Evolutionary conservation across 2,329 filamentous ascomycete species (phyloP), one percentile per base, ranked within the genome.

Genomic region (Blumeriella jaapii): DNA sequence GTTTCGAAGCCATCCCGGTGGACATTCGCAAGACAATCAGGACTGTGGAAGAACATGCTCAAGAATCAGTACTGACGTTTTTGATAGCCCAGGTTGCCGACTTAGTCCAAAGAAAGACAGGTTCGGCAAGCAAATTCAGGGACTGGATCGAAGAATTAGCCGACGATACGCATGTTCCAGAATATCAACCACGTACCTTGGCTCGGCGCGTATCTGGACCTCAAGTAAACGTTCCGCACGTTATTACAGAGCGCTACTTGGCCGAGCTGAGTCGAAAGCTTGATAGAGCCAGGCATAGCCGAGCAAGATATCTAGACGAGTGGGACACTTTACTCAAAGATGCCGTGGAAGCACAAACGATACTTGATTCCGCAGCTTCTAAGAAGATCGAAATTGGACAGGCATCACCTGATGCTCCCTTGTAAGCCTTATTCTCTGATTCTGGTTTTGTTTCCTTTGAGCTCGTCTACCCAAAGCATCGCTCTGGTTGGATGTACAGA

Each of bases 131-230:
- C 36, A 71, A 81, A 26, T 91, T 87, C 52, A 74, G 78, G 47
- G 87, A 94, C 48, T 98, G 91, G 91, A 93, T 98, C 46, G 89
- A 96, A 47, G 91, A 98, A 54, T 64, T 98, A 19, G 78, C 75
- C 2, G 89, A 96, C 45, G 73, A 79, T 44, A 76, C 77, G 28
- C 78, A 72, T 48, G 59, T 84, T 5, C 72, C 78, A 2, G 83
- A 89, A 46, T 62, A 65, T 3, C 63, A 64, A 26, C 64, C 69
- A 2, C 61, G 65, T 34, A 55, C 58, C 28, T 46, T 59, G 28
- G 52, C 57, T 29, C 55, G 63, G 18, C 58, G 61, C 13, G 54
- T 64, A 41, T 53, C 59, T 27, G 58, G 61, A 13, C 60, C 66
- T 17, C 55, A 58, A 28, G 61, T 64, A 34, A 64, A 59, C 4